phyloP scores from a whole-genome alignment of 2,329 filamentous ascomycete genomes.

The Albifimbria verrucaria region DNA sequence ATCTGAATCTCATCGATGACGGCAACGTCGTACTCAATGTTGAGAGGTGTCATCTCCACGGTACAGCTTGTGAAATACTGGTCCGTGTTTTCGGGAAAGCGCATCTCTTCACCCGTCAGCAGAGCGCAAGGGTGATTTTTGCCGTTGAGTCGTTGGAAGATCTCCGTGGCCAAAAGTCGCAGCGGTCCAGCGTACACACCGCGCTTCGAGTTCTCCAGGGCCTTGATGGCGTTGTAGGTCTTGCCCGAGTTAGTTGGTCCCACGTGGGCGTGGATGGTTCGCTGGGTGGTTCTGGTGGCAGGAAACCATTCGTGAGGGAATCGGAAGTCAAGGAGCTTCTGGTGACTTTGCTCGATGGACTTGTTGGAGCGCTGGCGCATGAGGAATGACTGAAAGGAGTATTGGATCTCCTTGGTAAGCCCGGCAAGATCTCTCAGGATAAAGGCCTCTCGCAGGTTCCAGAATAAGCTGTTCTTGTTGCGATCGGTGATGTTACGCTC shows the following conservation, averaged over 20 bases:
- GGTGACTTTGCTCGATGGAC: constrained; percentile 56
- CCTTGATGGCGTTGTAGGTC: constrained; percentile 89
- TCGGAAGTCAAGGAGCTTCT: constrained; percentile 73
- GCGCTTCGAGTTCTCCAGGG: constrained; percentile 68
- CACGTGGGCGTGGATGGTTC: constrained; percentile 87
- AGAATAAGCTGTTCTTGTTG: constrained; percentile 52
- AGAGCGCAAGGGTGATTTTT: constrained; percentile 76
- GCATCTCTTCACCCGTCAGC: constrained; percentile 87
- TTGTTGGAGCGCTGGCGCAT: constrained; percentile 55
- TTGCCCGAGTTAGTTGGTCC: constrained; percentile 98
- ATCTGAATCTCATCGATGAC: constrained; percentile 99
- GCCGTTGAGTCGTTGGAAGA: constrained; percentile 82
- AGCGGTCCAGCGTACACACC: constrained; percentile 92
- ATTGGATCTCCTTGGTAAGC: constrained; percentile 58
- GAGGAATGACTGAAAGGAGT: constrained; percentile 65
- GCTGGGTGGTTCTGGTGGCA: constrained; percentile 71
- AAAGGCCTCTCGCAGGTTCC: constrained; percentile 58
- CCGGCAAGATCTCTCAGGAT: constrained; percentile 47
- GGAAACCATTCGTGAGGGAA: constrained; percentile 93
- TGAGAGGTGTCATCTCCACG: constrained; percentile 77
- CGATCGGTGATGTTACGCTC: constrained; percentile 32
- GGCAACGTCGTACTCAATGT: constrained; percentile 69
- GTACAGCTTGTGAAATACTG: constrained; percentile 76
- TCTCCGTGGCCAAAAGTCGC: constrained; percentile 84
- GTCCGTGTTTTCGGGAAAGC: constrained; percentile 58